These are phyloP conservation scores for Rhizophagus clarus DNA, from an alignment of 192 early-diverging fungal genomes.

Conservation along the genomic window DNA sequence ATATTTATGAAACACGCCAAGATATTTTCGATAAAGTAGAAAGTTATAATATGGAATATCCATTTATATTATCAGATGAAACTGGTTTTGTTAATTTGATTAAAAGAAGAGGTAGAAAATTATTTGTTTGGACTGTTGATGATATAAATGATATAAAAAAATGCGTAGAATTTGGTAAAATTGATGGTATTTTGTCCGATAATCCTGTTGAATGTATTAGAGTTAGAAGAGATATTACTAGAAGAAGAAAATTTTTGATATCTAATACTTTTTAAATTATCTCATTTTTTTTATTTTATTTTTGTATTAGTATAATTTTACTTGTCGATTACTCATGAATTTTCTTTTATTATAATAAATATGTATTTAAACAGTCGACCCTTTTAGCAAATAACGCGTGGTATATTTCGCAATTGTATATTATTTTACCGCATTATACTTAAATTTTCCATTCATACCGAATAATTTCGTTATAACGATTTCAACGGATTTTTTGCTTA, in stretches of 20 bases:
- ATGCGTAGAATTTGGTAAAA: conserved; percentile 29
- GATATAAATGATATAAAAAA: conserved; percentile 34
- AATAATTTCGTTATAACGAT: too few relatives aligned
- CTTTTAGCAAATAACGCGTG: too few relatives aligned
- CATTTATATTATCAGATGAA: conserved; percentile 30
- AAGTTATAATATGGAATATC: conserved; percentile 38
- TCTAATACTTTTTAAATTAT: background rate
- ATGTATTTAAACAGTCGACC: too few relatives aligned
- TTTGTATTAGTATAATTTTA: background rate
- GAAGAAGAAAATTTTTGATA: background rate
- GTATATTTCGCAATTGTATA: too few relatives aligned
- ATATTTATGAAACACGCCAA: conserved; percentile 35
- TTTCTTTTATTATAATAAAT: too few relatives aligned
- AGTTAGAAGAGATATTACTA: background rate
- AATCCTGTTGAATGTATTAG: conserved; percentile 34
- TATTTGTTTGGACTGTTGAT: conserved; percentile 50
- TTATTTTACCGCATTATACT: too few relatives aligned
- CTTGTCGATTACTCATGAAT: too few relatives aligned
- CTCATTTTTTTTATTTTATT: background rate
- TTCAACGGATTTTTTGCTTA: too few relatives aligned
- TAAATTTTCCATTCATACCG: too few relatives aligned
- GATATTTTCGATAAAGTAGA: conserved; percentile 40
- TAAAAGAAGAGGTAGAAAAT: conserved; percentile 34
- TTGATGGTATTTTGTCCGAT: conserved; percentile 45
- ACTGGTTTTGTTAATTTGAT: conserved; percentile 37